Evolutionary conservation across 2,329 filamentous ascomycete species (phyloP).

Genomic region (Hypoxylon sp.): DNA sequence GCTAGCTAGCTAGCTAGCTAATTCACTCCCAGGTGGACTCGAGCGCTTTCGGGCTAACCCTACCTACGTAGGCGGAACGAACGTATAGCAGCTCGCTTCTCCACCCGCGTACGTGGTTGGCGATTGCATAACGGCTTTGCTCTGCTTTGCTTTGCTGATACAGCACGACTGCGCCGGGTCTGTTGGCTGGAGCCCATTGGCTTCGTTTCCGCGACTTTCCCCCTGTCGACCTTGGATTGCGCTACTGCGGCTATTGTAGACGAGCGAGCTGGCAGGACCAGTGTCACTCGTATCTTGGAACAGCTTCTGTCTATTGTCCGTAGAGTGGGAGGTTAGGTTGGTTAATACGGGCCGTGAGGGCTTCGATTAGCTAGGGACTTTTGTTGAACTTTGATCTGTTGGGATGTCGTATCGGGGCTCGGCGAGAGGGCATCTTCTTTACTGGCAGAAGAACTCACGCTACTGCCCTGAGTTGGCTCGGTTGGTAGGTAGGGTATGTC

Average conservation of each 20-base stretch:
- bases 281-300: neutral
- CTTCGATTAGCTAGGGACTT: neutral
- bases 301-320: neutral
- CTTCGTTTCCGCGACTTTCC: conserved; percentile 6
- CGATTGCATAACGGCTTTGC: conserved; percentile 1
- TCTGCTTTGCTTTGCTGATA: neutral
- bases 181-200: conserved; percentile 31
- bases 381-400: neutral
- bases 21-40: neutral
- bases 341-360: neutral
- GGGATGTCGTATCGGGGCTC: conserved; percentile 11
- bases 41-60: neutral
- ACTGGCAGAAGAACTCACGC: neutral
- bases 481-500: neutral
- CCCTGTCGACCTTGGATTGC: neutral
- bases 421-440: neutral
- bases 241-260: neutral
- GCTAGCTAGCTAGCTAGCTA: neutral
- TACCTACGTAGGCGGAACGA: neutral
- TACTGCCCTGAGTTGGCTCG: neutral
- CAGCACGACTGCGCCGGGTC: conserved; percentile 6
- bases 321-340: neutral
- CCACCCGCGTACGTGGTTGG: conserved; percentile 26
- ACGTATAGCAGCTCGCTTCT: neutral
- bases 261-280: neutral